Evolutionary conservation across 352 stramenopile species (phyloP), one percentile per base, ranked within the genome.

Genomic region (Albugo laibachii): DNA sequence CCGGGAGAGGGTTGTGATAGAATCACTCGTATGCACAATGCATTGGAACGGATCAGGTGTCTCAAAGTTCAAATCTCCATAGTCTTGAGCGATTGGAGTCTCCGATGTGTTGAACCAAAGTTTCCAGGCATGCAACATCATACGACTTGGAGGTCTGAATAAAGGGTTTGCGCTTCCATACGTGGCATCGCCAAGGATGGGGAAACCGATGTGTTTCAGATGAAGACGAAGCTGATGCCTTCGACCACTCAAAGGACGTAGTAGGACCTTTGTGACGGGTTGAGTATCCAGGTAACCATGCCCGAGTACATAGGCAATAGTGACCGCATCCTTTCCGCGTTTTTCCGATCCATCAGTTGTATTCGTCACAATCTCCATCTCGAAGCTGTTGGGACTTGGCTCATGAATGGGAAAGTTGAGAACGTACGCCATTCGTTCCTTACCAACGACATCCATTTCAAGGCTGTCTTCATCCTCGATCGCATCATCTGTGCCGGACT

Each of bases 181-280:
- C 11, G 76, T 88, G 19, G 74, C 76, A 40, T 88, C 76, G 15
- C 76, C 76, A 0, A 75, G 51, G 14, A 88, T 88, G 14, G 76
- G 76, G 41, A 79, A 85, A 8, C 72, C 72, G 45, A 82, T 61
- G 44, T 85, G 69, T 2, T 69, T 61, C 11, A 84, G 51, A 20
- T 94, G 81, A 16, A 94, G 62, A 0, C 81, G 71, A 38, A 94
- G 49, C 52, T 94, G 81, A 49, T 94, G 81, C 19, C 81, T 61
- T 1, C 81, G 69, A 5, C 81, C 81, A 34, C 71, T 87, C 14
- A 88, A 48, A 13, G 80, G 81, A 18, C 71, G 62, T 52, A 94
- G 47, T 10, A 86, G 35, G 11, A 93, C 71, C 54, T 94, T 94
- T 12, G 81, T 84, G 40, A 92, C 72, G 2, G 65, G 57, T 47